Conservation (phyloP, 2,329 filamentous ascomycete species). For the Pseudogymnoascus sp. region DNA sequence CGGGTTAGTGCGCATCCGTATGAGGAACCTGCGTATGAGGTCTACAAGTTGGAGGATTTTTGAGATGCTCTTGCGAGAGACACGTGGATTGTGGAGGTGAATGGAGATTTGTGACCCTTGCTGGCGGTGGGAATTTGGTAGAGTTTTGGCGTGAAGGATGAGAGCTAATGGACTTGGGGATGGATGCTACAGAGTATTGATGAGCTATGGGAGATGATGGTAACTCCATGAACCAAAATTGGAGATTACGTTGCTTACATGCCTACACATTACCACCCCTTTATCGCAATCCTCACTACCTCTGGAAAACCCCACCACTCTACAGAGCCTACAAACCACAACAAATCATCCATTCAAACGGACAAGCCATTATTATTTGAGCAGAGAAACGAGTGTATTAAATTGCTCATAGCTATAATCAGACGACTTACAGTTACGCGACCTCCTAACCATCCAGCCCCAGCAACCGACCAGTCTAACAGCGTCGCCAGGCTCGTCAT, state of each 20-base stretch:
- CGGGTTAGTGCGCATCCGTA: conserved; percentile 40
- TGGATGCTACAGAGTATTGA: not conserved
- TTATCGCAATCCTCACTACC: not conserved
- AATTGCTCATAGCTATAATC: conserved; percentile 2
- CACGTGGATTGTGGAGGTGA: not conserved
- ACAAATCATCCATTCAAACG: not conserved
- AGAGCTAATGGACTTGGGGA: not conserved
- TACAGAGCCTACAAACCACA: not conserved
- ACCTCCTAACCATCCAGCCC: not conserved
- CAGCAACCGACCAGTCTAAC: not conserved
- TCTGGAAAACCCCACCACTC: not conserved
- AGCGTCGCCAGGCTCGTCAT: not conserved
- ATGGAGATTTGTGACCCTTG: not conserved
- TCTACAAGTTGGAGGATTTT: conserved; percentile 43
- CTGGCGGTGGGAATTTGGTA: not conserved
- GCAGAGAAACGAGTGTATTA: conserved; percentile 4
- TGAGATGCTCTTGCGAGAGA: conserved; percentile 19
- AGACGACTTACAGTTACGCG: not conserved
- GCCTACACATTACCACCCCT: not conserved
- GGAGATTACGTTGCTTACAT: not conserved
- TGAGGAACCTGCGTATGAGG: conserved; percentile 44
- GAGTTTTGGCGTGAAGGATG: not conserved
- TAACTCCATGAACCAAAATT: not conserved
- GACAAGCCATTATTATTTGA: not conserved
- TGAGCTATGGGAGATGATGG: not conserved